Conservation (phyloP, 2,329 filamentous ascomycete genomes). For the Colletotrichum sojae region DNA sequence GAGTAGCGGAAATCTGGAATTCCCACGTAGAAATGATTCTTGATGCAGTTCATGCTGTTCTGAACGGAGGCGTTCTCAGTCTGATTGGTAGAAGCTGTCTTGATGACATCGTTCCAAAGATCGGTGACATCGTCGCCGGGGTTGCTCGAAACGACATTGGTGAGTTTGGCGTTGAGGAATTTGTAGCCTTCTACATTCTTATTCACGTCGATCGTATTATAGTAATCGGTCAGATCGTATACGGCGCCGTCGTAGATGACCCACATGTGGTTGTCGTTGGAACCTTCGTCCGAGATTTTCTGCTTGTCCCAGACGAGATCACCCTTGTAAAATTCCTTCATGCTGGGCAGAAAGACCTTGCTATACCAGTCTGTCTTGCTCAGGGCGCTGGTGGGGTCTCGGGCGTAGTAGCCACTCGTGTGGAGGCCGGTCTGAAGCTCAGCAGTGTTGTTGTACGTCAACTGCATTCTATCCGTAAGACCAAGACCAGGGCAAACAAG, state of each 20-base stretch:
- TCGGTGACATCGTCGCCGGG: slow-evolving; percentile 84
- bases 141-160: slow-evolving; percentile 78
- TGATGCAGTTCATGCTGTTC: slow-evolving; percentile 84
- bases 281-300: slow-evolving; percentile 75
- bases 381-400: slow-evolving; percentile 71
- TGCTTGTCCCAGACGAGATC: slow-evolving; percentile 80
- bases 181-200: slow-evolving; percentile 71
- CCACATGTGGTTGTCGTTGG: slow-evolving; percentile 80
- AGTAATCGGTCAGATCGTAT: slow-evolving; percentile 95
- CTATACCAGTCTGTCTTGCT: slow-evolving; percentile 82
- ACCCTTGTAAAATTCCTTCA: slow-evolving; percentile 90
- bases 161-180: slow-evolving; percentile 80
- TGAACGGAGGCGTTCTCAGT: slow-evolving; percentile 64
- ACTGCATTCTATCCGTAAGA: slow-evolving; percentile 65
- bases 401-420: slow-evolving; percentile 74
- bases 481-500: slow-evolving; percentile 83
- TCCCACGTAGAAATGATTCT: slow-evolving; percentile 87
- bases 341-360: slow-evolving; percentile 79
- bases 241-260: slow-evolving; percentile 81
- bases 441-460: slow-evolving; percentile 77
- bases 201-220: slow-evolving; percentile 76
- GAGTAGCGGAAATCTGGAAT: slow-evolving; percentile 92
- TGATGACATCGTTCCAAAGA: slow-evolving; percentile 71
- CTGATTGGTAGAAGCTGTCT: slow-evolving; percentile 62
- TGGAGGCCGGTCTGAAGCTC: slow-evolving; percentile 73